Evolutionary conservation across 768 basidiomycete genomes (phyloP).

Genomic region (Pleurotus cornucopiae): DNA sequence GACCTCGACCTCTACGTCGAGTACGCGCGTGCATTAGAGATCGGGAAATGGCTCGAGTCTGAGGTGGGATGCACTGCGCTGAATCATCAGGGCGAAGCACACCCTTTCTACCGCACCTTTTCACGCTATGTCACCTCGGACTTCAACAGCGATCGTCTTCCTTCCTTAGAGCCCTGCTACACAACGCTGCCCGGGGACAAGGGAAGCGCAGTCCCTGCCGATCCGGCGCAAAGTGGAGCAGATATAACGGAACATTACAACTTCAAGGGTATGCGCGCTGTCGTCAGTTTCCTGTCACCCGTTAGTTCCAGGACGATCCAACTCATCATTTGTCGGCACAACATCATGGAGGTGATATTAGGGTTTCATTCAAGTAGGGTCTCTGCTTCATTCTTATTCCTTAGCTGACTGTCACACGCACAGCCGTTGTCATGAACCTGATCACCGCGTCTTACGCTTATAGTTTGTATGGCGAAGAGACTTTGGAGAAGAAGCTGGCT

Average conservation of each 20-base stretch:
- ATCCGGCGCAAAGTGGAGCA: too few species aligned
- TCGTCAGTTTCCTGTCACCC: not conserved
- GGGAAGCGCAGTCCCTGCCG: not conserved
- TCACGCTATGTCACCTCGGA: not conserved
- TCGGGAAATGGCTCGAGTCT: constrained; percentile 30
- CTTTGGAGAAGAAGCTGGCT: not conserved
- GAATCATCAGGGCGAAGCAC: constrained; percentile 12
- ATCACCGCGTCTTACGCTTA: constrained; percentile 1
- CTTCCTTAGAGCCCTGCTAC: not conserved
- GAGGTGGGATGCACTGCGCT: constrained; percentile 26
- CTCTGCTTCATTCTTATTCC: not conserved
- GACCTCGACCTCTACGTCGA: constrained; percentile 51
- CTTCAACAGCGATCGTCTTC: too few species aligned
- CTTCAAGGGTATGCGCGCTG: constrained; percentile 7
- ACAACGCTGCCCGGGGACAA: constrained; percentile 7
- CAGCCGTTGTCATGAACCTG: constrained; percentile 1
- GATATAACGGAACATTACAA: not conserved
- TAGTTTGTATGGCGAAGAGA: not conserved
- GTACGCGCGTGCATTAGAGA: constrained; percentile 21
- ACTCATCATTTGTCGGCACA: constrained; percentile 25
- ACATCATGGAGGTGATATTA: constrained; percentile 23
- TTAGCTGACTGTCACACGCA: not conserved
- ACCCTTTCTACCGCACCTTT: constrained; percentile 12
- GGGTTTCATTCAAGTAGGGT: constrained; percentile 21
- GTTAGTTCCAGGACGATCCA: constrained; percentile 23